Conservation (phyloP, 345 rosid genomes). For the Brassica napus region Da-Ae NC_063445.1:4829501-4830000, state of each 20-base stretch:
- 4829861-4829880: background rate
- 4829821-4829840: background rate
- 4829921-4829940: background rate
- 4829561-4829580: conserved; percentile 16
- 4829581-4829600: background rate
- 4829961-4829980: background rate
- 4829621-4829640: conserved; percentile 41
- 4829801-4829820: background rate
- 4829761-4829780: background rate
- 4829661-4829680: conserved; percentile 55
- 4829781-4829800: background rate
- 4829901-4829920: background rate
- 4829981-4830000: background rate
- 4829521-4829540: conserved; percentile 19
- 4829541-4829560: conserved; percentile 5
- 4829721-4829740: background rate
- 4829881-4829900: background rate
- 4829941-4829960: background rate
- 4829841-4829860: background rate
- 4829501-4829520: conserved; percentile 27
- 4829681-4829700: conserved; percentile 23
- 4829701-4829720: background rate
- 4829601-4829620: conserved; percentile 34
- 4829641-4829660: conserved; percentile 49
- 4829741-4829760: background rate